Percentiles rank a stretch among this genome's conserved stretches.
These are phyloP conservation scores for Tricholoma sp. DNA, from an alignment of 768 basidiomycete genomes.

Conservation along the genomic window DNA sequence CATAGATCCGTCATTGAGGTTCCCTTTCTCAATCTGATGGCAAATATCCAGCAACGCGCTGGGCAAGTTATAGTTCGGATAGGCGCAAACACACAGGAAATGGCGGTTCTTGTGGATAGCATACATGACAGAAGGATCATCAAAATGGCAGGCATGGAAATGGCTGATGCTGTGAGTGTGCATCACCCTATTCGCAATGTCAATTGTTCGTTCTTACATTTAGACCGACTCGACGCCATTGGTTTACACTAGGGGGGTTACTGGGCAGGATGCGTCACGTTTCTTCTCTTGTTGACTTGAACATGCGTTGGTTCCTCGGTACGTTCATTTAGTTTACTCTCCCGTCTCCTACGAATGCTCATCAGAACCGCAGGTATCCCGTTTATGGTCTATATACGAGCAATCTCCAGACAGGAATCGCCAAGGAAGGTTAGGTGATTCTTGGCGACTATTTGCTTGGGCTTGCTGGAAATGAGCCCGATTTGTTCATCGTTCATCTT, in stretches of 20 bases:
- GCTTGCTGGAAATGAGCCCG: slow-evolving; percentile 66
- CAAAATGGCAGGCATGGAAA: no score
- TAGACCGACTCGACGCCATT: slow-evolving; percentile 67
- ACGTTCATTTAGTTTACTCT: neutral
- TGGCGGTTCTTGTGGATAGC: slow-evolving; percentile 43
- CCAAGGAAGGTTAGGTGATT: slow-evolving; percentile 56
- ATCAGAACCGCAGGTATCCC: slow-evolving; percentile 36
- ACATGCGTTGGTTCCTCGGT: slow-evolving; percentile 65
- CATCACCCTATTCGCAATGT: neutral
- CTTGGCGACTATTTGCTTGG: slow-evolving; percentile 65
- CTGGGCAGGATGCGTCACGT: slow-evolving; percentile 64
- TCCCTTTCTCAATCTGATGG: slow-evolving; percentile 73
- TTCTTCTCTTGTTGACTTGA: slow-evolving; percentile 50
- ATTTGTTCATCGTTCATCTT: slow-evolving; percentile 32
- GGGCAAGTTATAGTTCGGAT: slow-evolving; percentile 62
- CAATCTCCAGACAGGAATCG: slow-evolving; percentile 50
- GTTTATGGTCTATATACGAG: slow-evolving; percentile 64
- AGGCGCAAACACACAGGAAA: slow-evolving; percentile 80
- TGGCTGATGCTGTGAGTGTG: slow-evolving; percentile 13
- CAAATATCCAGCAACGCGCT: slow-evolving; percentile 59
- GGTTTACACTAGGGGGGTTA: slow-evolving; percentile 56
- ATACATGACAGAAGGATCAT: slow-evolving; percentile 36
- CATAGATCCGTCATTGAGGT: slow-evolving; percentile 32
- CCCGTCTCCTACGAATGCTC: neutral
- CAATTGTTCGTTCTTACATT: neutral